phyloP scores from a whole-genome alignment of 2,329 filamentous ascomycete genomes.

The Talaromyces sp. region DNA sequence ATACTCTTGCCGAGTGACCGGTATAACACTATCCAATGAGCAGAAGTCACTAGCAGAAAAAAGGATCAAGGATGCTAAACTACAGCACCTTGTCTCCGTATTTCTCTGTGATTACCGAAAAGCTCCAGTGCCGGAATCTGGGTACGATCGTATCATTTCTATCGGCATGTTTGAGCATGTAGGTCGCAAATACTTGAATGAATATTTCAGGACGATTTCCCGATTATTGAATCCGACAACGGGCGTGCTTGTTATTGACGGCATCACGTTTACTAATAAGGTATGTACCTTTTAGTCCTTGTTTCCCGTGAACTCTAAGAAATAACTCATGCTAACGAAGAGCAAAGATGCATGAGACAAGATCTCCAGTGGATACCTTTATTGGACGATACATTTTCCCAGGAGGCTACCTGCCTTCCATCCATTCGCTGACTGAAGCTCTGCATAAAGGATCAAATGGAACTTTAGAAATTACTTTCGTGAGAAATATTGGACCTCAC shows the following conservation, averaged over 20 bases:
- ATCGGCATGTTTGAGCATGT: constrained; percentile 79
- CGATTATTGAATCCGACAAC: constrained; percentile 58
- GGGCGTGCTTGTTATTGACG: constrained; percentile 60
- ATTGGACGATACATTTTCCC: constrained; percentile 77
- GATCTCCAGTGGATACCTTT: constrained; percentile 59
- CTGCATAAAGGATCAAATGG: constrained; percentile 61
- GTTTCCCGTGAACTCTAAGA: not conserved
- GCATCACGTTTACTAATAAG: constrained; percentile 71
- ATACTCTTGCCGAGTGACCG: constrained; percentile 67
- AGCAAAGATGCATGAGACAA: constrained; percentile 56
- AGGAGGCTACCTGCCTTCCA: constrained; percentile 66
- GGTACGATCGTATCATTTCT: constrained; percentile 68
- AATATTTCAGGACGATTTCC: constrained; percentile 65
- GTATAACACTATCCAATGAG: constrained; percentile 64
- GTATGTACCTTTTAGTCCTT: constrained; percentile 21
- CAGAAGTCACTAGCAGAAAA: constrained; percentile 67
- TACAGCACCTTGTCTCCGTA: constrained; percentile 61
- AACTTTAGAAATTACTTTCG: constrained; percentile 61
- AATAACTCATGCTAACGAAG: not conserved
- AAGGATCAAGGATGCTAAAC: constrained; percentile 60
- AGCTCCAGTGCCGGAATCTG: constrained; percentile 51
- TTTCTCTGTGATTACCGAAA: constrained; percentile 66
- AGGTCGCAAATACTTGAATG: constrained; percentile 63
- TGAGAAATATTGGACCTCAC: constrained; percentile 72
- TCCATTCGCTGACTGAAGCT: constrained; percentile 55